These are phyloP conservation scores for Sphagnum contortum DNA, from an alignment of 225 moss, liverwort and hornwort genomes.

Conservation along the genomic window DNA sequence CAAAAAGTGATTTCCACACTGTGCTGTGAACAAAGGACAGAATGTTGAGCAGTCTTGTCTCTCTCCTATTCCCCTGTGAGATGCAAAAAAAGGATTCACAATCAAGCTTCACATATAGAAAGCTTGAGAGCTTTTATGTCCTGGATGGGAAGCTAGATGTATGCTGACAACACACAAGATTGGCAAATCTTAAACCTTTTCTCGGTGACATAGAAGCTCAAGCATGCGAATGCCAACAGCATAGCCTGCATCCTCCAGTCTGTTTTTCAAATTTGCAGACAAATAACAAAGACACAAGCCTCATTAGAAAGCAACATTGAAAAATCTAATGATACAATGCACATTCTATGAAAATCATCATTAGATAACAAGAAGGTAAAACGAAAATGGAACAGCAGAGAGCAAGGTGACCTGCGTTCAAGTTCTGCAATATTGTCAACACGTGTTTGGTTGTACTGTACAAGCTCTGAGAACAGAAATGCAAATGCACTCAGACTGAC, in stretches of 20 bases:
- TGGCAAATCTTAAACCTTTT: constrained; percentile 39
- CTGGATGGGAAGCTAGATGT: too few species aligned
- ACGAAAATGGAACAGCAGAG: background rate
- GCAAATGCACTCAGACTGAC: constrained; percentile 87
- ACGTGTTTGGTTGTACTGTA: constrained; percentile 86
- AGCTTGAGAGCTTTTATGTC: too few species aligned
- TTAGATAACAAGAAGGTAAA: background rate
- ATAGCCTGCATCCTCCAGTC: constrained; percentile 85
- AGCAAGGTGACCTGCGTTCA: constrained; percentile 49
- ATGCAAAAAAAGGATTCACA: constrained; percentile 1
- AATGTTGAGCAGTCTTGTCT: constrained; percentile 81
- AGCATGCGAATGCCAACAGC: constrained; percentile 70
- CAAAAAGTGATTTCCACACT: constrained; percentile 83
- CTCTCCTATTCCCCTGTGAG: constrained; percentile 71
- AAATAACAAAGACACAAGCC: background rate
- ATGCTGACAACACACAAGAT: too few species aligned
- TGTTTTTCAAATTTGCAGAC: constrained; percentile 13
- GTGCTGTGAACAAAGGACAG: constrained; percentile 92
- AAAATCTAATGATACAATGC: background rate
- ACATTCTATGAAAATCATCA: background rate
- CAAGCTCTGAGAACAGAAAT: constrained; percentile 86
- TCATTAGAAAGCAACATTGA: background rate
- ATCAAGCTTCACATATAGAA: background rate
- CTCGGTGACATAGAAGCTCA: constrained; percentile 74
- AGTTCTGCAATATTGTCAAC: constrained; percentile 90